These are phyloP conservation scores for Drechmeria coniospora DNA, from an alignment of 2,329 filamentous ascomycete species.

Conservation along the genomic window DNA sequence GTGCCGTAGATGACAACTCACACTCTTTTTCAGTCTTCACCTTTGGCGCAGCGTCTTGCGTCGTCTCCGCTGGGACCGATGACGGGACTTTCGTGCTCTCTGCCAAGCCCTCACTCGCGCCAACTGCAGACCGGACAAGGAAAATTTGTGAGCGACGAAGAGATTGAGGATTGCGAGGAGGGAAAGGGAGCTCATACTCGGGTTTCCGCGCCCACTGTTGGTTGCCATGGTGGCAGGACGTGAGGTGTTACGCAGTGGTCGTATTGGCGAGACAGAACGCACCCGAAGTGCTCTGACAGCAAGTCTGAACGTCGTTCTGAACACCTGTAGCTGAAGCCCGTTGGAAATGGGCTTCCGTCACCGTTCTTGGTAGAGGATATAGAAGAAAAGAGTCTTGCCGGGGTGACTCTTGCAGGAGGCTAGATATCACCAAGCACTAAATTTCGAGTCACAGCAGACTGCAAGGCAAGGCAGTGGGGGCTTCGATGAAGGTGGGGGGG, in stretches of 20 bases:
- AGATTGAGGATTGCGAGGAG: neutral
- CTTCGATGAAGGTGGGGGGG: constrained; percentile 8
- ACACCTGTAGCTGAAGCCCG: constrained; percentile 21
- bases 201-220: constrained; percentile 34
- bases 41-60: constrained; percentile 24
- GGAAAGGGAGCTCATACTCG: constrained; percentile 11
- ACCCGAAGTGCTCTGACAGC: constrained; percentile 40
- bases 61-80: constrained; percentile 23
- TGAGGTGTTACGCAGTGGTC: constrained; percentile 21
- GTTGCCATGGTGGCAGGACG: constrained; percentile 43
- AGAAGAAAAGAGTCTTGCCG: too few species aligned
- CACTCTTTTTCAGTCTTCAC: constrained; percentile 35
- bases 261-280: constrained; percentile 36
- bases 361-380: constrained; percentile 6
- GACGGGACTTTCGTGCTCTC: constrained; percentile 22
- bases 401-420: too few species aligned
- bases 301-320: constrained; percentile 32
- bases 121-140: constrained; percentile 16
- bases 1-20: constrained; percentile 15
- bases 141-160: constrained; percentile 8
- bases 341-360: constrained; percentile 16
- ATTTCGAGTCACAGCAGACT: constrained; percentile 8
- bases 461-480: constrained; percentile 1
- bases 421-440: too few species aligned
- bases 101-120: constrained; percentile 25